phyloP scores from a whole-genome alignment of 306 rosid genomes.

The Cyamopsis tetragonoloba region DNA sequence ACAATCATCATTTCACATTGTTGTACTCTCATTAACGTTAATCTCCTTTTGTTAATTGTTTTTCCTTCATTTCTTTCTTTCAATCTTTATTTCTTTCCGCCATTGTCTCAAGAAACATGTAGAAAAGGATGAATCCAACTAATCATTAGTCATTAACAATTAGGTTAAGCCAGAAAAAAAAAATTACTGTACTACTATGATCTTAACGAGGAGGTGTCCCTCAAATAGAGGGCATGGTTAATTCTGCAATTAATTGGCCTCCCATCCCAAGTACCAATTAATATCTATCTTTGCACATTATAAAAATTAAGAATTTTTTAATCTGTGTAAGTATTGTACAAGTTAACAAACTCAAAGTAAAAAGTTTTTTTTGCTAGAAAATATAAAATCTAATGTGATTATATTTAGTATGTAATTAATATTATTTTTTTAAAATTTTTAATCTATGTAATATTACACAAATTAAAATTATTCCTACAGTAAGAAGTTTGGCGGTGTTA shows the following conservation, averaged over 20 bases:
- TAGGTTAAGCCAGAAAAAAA: no score
- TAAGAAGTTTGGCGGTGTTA: not conserved
- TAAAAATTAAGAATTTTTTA: no score
- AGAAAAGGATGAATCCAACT: conserved; percentile 30
- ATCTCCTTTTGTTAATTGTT: not conserved
- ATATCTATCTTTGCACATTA: conserved; percentile 15
- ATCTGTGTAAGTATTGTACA: no score
- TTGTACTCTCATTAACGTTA: conserved; percentile 40
- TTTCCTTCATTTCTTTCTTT: not conserved
- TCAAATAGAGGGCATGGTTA: conserved; percentile 30
- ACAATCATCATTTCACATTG: conserved; percentile 44
- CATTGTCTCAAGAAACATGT: conserved; percentile 22
- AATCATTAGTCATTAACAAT: conserved; percentile 41
- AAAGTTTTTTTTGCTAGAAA: no score
- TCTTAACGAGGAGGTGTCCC: conserved; percentile 33
- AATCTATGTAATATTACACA: no score
- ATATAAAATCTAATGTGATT: no score
- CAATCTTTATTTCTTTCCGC: conserved; percentile 14
- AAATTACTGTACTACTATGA: no score
- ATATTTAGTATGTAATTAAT: no score
- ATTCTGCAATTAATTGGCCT: conserved; percentile 16
- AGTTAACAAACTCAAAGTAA: no score
- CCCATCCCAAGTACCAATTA: conserved; percentile 31
- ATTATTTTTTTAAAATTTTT: no score
- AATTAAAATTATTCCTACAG: no score